These are phyloP conservation scores for Thalassia testudinum DNA, from an alignment of 116 monocot genomes.

Conservation along the genomic window DNA sequence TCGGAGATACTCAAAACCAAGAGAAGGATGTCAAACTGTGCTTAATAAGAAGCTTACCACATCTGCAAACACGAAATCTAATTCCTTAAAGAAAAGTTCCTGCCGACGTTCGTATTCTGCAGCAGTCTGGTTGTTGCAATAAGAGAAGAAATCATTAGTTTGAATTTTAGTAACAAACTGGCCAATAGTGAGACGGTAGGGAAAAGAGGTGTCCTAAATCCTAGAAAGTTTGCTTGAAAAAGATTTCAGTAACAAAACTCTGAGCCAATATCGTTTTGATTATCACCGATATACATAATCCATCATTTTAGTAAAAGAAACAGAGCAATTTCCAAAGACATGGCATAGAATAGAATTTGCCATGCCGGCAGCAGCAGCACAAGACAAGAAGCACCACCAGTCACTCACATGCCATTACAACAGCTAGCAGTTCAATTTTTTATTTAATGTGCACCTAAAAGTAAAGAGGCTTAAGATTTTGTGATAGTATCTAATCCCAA, in stretches of 20 bases:
- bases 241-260: background rate
- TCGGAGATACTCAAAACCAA: no score
- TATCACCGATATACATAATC: background rate
- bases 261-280: background rate
- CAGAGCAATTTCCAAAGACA: no score
- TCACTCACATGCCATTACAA: background rate
- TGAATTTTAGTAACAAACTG: background rate
- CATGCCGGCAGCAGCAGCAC: background rate
- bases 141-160: constrained; percentile 2
- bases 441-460: no score
- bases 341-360: no score
- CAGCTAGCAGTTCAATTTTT: no score
- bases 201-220: background rate
- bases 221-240: background rate
- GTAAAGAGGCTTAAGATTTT: no score
- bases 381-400: background rate
- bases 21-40: no score
- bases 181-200: background rate
- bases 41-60: constrained; percentile 35
- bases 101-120: constrained; percentile 69
- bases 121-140: constrained; percentile 44
- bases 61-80: constrained; percentile 93
- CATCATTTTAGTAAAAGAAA: background rate
- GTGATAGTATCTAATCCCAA: no score
- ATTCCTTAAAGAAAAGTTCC: constrained; percentile 76